Evolutionary conservation across 2,329 filamentous ascomycete species (phyloP).

Genomic region (Incumbomyces lentus): DNA sequence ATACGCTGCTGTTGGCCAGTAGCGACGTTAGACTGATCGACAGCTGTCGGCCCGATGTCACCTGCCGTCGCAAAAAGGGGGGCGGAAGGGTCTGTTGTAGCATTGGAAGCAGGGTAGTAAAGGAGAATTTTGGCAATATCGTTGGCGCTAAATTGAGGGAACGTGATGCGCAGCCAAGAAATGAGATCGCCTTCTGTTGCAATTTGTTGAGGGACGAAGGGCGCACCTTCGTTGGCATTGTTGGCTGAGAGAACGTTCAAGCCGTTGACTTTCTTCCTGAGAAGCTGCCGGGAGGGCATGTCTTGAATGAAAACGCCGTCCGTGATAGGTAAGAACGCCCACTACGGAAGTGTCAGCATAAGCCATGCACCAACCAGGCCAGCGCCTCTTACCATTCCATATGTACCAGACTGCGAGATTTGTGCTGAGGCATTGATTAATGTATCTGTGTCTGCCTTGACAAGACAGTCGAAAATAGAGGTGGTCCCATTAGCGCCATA

Average conservation of each 20-base stretch:
- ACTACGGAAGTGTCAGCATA: conserved; percentile 13
- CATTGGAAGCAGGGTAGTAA: conserved; percentile 28
- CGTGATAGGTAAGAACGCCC: conserved; percentile 36
- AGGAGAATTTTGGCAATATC: conserved; percentile 31
- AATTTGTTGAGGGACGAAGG: conserved; percentile 38
- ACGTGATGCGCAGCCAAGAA: conserved; percentile 31
- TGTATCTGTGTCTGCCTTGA: conserved; percentile 26
- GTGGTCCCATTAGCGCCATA: conserved; percentile 23
- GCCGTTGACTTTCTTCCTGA: conserved; percentile 30
- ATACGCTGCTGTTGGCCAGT: conserved; percentile 47
- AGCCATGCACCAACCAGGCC: too few species aligned
- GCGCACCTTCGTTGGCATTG: conserved; percentile 42
- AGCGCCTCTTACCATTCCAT: conserved; percentile 22
- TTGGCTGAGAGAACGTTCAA: conserved; percentile 30
- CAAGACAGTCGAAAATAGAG: conserved; percentile 35
- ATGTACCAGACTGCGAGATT: conserved; percentile 26
- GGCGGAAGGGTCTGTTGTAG: conserved; percentile 17
- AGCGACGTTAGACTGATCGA: conserved; percentile 40
- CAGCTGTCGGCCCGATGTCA: conserved; percentile 33
- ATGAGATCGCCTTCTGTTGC: conserved; percentile 31
- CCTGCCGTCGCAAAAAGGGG: conserved; percentile 31
- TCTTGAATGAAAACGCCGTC: conserved; percentile 32
- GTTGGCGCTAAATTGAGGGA: conserved; percentile 31
- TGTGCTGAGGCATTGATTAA: conserved; percentile 30
- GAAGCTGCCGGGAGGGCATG: conserved; percentile 29